These are phyloP conservation scores for Pisolithus orientalis DNA, from an alignment of 768 basidiomycete species.

Conservation along the genomic window DNA sequence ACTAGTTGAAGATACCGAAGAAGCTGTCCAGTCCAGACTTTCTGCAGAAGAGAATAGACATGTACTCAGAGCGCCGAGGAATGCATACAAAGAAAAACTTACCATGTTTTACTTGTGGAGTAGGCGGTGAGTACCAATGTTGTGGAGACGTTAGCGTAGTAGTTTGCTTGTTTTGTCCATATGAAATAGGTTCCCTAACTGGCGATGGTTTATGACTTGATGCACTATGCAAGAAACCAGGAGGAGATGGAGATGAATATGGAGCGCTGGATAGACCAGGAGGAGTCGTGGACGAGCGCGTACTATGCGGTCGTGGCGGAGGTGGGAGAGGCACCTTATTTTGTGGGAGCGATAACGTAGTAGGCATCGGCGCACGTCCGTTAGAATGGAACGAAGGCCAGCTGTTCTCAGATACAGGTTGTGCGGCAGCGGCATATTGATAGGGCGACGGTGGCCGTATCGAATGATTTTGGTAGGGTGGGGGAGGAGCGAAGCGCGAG, in stretches of 20 bases:
- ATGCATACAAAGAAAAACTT: conserved; percentile 7
- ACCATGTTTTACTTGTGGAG: conserved; percentile 25
- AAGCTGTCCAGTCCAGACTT: conserved; percentile 18
- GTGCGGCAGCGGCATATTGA: conserved; percentile 27
- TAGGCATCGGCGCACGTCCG: conserved; percentile 12
- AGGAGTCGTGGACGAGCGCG: conserved; percentile 27
- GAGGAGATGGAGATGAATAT: conserved; percentile 30
- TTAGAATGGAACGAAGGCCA: conserved; percentile 36
- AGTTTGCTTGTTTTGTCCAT: conserved; percentile 10
- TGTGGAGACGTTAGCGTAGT: background rate
- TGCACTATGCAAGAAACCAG: conserved; percentile 27
- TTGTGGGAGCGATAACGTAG: conserved; percentile 12
- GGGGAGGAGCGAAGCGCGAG: conserved; percentile 24
- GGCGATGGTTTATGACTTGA: conserved; percentile 18
- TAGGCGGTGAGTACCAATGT: conserved; percentile 8
- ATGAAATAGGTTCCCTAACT: conserved; percentile 13
- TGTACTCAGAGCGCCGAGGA: background rate
- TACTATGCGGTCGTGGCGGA: conserved; percentile 24
- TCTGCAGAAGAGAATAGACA: conserved; percentile 10
- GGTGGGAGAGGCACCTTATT: conserved; percentile 9
- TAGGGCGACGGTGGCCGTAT: conserved; percentile 31
- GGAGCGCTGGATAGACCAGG: conserved; percentile 27
- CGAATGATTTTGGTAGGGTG: conserved; percentile 8
- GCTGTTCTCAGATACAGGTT: conserved; percentile 38
- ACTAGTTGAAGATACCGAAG: conserved; percentile 8